A percentile compares a stretch with the other conserved stretches of the same genome.
Evolutionary conservation across 805 yeast species (phyloP).

Genomic region (Myxozyma melibiosi): DNA sequence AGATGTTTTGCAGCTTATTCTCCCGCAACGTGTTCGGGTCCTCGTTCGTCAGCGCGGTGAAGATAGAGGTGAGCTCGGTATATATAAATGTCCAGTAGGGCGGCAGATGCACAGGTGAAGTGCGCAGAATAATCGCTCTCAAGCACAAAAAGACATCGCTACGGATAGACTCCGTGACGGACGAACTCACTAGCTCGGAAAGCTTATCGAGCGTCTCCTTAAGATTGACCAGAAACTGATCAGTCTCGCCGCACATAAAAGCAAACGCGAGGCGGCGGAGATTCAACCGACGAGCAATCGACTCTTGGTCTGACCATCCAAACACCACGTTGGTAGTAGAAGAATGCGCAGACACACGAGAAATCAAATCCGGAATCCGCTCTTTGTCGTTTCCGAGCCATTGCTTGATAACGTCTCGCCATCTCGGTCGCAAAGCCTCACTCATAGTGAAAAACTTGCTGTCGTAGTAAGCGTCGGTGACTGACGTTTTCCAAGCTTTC

Average conservation of each 20-base stretch:
- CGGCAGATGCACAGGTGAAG: slow-evolving; percentile 62
- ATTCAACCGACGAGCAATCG: slow-evolving; percentile 53
- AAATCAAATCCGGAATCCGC: slow-evolving; percentile 55
- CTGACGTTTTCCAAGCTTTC: slow-evolving; percentile 64
- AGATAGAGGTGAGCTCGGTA: slow-evolving; percentile 59
- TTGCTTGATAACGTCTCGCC: slow-evolving; percentile 58
- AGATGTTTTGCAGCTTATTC: slow-evolving; percentile 43
- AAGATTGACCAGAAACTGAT: slow-evolving; percentile 54
- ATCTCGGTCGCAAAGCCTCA: slow-evolving; percentile 42
- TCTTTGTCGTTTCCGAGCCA: slow-evolving; percentile 73
- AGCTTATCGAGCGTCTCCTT: slow-evolving; percentile 52
- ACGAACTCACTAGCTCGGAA: slow-evolving; percentile 43
- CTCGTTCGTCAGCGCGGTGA: slow-evolving; percentile 43
- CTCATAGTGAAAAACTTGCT: slow-evolving; percentile 53
- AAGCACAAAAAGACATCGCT: slow-evolving; percentile 58
- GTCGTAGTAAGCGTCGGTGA: slow-evolving; percentile 69
- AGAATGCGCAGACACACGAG: slow-evolving; percentile 50
- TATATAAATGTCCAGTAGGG: slow-evolving; percentile 71
- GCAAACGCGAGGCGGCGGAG: slow-evolving; percentile 67
- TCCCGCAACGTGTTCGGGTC: slow-evolving; percentile 44
- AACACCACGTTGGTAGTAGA: slow-evolving; percentile 62
- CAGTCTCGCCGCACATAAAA: slow-evolving; percentile 61
- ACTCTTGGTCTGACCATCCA: slow-evolving; percentile 73
- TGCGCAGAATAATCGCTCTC: slow-evolving; percentile 65
- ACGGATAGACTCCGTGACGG: slow-evolving; percentile 43